These are phyloP conservation scores for Acanthamoeba healyi DNA, from an alignment of 208 protist genomes.

Conservation along the genomic window DNA sequence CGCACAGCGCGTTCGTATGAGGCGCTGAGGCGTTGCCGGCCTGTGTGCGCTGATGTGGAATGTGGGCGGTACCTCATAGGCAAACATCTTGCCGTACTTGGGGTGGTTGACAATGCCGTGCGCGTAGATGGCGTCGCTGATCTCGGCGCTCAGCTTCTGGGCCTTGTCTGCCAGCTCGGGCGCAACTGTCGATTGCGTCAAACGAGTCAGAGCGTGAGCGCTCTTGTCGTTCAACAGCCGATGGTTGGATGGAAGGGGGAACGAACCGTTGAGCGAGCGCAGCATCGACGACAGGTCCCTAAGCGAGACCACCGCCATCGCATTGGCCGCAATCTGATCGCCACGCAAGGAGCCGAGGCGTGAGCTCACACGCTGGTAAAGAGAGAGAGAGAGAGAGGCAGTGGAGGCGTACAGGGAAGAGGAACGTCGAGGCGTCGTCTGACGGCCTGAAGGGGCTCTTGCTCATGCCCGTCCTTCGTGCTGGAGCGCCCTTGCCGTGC, in stretches of 20 bases:
- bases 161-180: neutral
- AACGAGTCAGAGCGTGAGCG: too few relatives aligned
- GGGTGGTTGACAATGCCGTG: slow-evolving; percentile 53
- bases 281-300: slow-evolving; percentile 32
- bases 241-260: neutral
- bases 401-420: slow-evolving; percentile 49
- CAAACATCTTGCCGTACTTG: slow-evolving; percentile 74
- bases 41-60: too few relatives aligned
- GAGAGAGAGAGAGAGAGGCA: slow-evolving; percentile 19
- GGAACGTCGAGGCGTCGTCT: slow-evolving; percentile 79
- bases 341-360: too few relatives aligned
- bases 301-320: slow-evolving; percentile 71
- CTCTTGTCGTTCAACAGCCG: neutral
- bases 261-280: neutral
- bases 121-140: slow-evolving; percentile 66
- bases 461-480: slow-evolving; percentile 24
- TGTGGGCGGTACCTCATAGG: slow-evolving; percentile 75
- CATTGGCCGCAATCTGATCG: slow-evolving; percentile 81
- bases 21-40: neutral
- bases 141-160: slow-evolving; percentile 49
- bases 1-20: too few relatives aligned
- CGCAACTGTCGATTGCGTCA: neutral
- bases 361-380: too few relatives aligned
- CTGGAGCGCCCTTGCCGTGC: slow-evolving; percentile 36
- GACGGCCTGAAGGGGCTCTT: slow-evolving; percentile 78